Evolutionary conservation across 352 stramenopile genomes (phyloP).

Genomic region (Phytophthora hibernalis): DNA sequence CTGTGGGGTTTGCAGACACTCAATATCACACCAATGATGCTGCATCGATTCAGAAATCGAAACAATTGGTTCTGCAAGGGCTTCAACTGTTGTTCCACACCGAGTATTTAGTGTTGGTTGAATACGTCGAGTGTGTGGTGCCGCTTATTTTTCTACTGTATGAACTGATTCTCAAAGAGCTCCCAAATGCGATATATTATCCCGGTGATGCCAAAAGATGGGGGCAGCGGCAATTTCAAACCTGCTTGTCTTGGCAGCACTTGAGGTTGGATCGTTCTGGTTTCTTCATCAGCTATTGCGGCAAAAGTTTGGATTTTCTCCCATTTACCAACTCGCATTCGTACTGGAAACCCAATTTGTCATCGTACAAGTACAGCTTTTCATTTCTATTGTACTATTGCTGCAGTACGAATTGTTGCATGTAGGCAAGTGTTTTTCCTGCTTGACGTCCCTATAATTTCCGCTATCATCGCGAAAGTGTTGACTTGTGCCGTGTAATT

Average conservation of each 20-base stretch:
- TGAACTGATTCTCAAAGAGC: conserved; percentile 38
- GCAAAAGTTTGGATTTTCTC: conserved; percentile 37
- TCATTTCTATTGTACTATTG: conserved; percentile 22
- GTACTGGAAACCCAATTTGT: conserved; percentile 42
- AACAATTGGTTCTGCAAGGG: conserved; percentile 24
- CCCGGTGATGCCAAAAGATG: conserved; percentile 15
- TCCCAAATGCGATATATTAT: conserved; percentile 50
- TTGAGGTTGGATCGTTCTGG: conserved; percentile 49
- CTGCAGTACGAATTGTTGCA: conserved; percentile 31
- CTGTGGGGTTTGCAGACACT: background rate
- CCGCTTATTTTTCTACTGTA: conserved; percentile 45
- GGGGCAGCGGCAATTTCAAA: conserved; percentile 17
- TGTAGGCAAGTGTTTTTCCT: conserved; percentile 14
- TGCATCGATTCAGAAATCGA: conserved; percentile 3
- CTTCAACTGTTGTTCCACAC: conserved; percentile 47
- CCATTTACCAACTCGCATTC: conserved; percentile 43
- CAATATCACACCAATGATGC: background rate
- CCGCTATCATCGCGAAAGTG: background rate
- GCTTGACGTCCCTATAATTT: background rate
- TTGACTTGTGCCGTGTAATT: background rate
- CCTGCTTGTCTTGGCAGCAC: conserved; percentile 30
- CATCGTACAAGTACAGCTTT: conserved; percentile 13
- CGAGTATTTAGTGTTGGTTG: conserved; percentile 17
- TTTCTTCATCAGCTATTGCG: conserved; percentile 32
- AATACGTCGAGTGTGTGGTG: conserved; percentile 54